A percentile compares a stretch with the other conserved stretches of the same genome.
phyloP scores from a whole-genome alignment of 1,284 basidiomycete genomes.

The Melanopsichium pennsylvanicum region DNA sequence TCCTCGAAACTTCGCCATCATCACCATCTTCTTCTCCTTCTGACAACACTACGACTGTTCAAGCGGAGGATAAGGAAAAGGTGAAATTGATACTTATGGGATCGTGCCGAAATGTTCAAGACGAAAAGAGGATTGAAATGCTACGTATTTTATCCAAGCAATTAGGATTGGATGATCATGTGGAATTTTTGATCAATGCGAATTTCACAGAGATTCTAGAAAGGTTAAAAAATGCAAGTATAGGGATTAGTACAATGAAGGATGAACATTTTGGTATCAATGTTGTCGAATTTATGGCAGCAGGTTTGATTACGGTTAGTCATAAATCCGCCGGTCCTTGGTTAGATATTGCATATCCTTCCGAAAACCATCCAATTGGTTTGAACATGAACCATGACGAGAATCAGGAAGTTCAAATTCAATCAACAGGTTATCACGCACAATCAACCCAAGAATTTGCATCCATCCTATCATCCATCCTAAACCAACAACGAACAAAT shows the following conservation, averaged over 20 bases:
- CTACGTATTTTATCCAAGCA: conserved; percentile 74
- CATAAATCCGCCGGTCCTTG: conserved; percentile 93
- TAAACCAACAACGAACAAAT: conserved; percentile 74
- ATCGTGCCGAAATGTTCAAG: conserved; percentile 79
- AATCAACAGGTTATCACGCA: conserved; percentile 69
- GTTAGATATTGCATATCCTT: conserved; percentile 81
- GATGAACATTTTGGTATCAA: conserved; percentile 99
- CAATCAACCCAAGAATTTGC: conserved; percentile 76
- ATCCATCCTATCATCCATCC: conserved; percentile 73
- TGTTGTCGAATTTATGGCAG: conserved; percentile 94
- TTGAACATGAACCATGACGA: no score
- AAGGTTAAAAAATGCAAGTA: conserved; percentile 76
- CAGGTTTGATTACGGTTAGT: conserved; percentile 88
- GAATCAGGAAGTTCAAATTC: neutral
- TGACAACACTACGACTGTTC: no score
- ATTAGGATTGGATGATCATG: conserved; percentile 74
- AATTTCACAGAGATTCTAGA: conserved; percentile 76
- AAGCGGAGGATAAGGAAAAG: no score
- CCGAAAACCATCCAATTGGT: neutral
- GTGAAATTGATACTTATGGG: conserved; percentile 75
- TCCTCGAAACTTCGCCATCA: conserved; percentile 72
- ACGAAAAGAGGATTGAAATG: conserved; percentile 75
- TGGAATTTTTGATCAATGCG: conserved; percentile 85
- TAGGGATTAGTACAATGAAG: conserved; percentile 95
- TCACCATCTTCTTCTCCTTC: neutral